Percentiles rank a stretch among this genome's conserved stretches.
Conservation (phyloP, 306 rosid species). For the Gastrolobium bilobum region DNA sequence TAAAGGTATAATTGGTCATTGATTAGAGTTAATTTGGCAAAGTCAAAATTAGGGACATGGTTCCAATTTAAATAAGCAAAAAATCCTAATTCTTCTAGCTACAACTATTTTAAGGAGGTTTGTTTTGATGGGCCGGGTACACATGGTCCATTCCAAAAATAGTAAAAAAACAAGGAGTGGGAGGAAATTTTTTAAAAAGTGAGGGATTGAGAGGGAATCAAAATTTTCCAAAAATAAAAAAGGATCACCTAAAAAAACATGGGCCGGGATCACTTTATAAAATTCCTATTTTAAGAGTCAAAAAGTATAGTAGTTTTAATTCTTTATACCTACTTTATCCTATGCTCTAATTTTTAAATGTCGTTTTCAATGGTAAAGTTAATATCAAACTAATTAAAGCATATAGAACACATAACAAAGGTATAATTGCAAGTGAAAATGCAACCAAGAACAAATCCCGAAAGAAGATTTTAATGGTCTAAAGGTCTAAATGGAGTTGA, state of each 20-base stretch:
- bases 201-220: too few species aligned
- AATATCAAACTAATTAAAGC: background rate
- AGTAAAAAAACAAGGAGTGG: too few species aligned
- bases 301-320: background rate
- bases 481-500: background rate
- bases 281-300: too few species aligned
- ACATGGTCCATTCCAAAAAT: too few species aligned
- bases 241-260: too few species aligned
- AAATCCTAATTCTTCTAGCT: background rate
- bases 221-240: too few species aligned
- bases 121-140: too few species aligned
- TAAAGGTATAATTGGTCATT: too few species aligned
- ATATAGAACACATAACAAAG: background rate
- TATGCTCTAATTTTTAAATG: background rate
- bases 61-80: background rate
- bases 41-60: background rate
- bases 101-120: background rate
- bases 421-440: background rate
- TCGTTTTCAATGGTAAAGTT: background rate
- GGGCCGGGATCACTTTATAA: too few species aligned
- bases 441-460: background rate
- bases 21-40: background rate
- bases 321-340: background rate
- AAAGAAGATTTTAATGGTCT: conserved; percentile 5
- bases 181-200: too few species aligned